Evolutionary conservation across 2,329 filamentous ascomycete species (phyloP).

Genomic region (Aspergillus sojae): DNA sequence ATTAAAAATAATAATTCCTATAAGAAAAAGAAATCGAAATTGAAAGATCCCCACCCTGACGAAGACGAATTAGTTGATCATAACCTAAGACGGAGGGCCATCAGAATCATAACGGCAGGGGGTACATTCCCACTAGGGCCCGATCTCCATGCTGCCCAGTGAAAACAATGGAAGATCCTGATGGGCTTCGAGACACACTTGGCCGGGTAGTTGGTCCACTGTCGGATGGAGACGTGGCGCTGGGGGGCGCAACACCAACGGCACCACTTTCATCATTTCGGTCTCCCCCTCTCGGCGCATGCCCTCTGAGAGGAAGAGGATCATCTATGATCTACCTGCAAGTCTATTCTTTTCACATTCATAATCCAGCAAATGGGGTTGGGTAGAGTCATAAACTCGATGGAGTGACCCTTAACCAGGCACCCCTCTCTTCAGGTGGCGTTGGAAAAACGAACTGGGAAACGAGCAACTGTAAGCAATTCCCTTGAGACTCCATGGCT

Average conservation of each 20-base stretch:
- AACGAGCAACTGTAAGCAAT: neutral
- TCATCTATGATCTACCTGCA: neutral
- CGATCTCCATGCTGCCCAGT: constrained; percentile 9
- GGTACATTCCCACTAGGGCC: constrained; percentile 28
- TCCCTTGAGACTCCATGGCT: neutral
- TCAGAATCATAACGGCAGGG: neutral
- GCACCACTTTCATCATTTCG: constrained; percentile 1
- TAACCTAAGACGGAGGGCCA: neutral
- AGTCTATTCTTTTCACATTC: neutral
- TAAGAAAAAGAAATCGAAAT: neutral
- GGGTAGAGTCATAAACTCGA: neutral
- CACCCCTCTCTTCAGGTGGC: neutral
- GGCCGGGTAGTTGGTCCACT: neutral
- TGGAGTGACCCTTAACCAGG: neutral
- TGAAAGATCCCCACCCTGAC: neutral
- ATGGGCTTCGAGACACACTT: neutral
- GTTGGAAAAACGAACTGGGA: neutral
- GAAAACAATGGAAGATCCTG: neutral
- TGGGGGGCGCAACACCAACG: neutral
- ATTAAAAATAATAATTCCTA: neutral
- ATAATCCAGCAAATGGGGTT: neutral
- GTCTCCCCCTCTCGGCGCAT: neutral
- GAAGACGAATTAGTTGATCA: neutral
- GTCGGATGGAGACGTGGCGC: constrained; percentile 6
- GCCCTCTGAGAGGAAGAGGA: neutral